Conservation (phyloP, 305 asterid genomes). For the Striga hermonthica region DNA sequence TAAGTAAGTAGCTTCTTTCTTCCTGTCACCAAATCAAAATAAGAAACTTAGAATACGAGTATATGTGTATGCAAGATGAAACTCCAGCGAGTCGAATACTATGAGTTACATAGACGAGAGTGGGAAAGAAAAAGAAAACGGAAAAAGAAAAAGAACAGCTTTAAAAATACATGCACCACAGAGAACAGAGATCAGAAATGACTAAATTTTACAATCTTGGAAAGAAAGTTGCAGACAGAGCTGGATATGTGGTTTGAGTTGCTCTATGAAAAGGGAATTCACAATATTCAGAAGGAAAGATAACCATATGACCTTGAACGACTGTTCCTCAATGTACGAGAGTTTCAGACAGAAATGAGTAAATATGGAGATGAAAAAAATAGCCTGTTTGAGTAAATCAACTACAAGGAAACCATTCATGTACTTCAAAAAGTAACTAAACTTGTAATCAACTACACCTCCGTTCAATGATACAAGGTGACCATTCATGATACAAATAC, state of each 20-base stretch:
- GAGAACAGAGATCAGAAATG: not conserved
- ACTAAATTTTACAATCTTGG: not conserved
- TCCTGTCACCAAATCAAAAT: constrained; percentile 50
- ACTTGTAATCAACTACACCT: no score
- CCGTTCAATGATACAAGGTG: no score
- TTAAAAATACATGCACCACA: not conserved
- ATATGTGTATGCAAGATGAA: constrained; percentile 23
- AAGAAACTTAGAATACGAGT: constrained; percentile 3
- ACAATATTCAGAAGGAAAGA: not conserved
- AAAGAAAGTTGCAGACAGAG: not conserved
- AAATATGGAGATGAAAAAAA: constrained; percentile 1
- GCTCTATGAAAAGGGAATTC: no score
- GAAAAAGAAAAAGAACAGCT: not conserved
- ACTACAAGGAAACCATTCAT: no score
- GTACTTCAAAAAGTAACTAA: no score
- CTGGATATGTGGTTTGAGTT: not conserved
- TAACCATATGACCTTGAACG: not conserved
- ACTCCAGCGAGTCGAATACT: not conserved
- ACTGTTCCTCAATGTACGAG: not conserved
- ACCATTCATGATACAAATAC: not conserved
- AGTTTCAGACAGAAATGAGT: not conserved
- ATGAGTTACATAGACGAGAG: constrained; percentile 6
- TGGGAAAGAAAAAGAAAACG: not conserved
- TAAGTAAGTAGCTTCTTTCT: constrained; percentile 68
- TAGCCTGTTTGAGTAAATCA: not conserved